Base-by-base conservation (phyloP, 768 basidiomycete genomes). In the Cantharellus anzutake region DNA sequence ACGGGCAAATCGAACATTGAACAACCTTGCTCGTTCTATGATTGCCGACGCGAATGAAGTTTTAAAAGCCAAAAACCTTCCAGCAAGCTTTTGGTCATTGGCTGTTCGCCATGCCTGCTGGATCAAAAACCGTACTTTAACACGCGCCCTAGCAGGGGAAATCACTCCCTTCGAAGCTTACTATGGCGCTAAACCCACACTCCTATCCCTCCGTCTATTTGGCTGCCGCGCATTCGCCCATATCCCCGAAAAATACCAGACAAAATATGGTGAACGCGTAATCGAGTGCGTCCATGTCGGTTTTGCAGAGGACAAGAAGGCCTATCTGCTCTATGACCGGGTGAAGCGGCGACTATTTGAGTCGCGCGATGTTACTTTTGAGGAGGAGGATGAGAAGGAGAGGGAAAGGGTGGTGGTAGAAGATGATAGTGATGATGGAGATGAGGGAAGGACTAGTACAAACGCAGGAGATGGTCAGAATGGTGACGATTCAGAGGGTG, bases 171-270 rank as follows among this genome's bases (percentile, higher is more conserved):
- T 35, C 38, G 53, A 64, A 41, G 44, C 55, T 2, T 64, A 5
- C 29, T 42, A 44, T 57, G 59, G 63, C 16, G 7, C 39, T 4
- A 41, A 56, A 39, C 63, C 60, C 7, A 35, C 48, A 58, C 64
- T 72, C 7, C 65, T 64, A 0, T 65, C 72, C 62, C 66, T 75
- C 34, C 64, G 70, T 4, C 68, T 71, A 20, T 75, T 68, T 56
- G 72, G 74, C 2, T 74, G 72, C 56, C 63, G 62, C 48, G 71
- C 71, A 16, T 75, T 73, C 66, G 73, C 72, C 38, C 68, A 67
- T 58, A 64, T 73, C 4, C 69, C 67, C 58, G 70, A 70, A 59
- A 68, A 74, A 56, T 61, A 50, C 48, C 50, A 64, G 5, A 29
- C 20, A 2, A 42, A 37, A 38, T 53, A 61, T 42, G 55, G 60